phyloP scores from a whole-genome alignment of 106 monocot genomes.

The Platanthera zijinensis region DNA sequence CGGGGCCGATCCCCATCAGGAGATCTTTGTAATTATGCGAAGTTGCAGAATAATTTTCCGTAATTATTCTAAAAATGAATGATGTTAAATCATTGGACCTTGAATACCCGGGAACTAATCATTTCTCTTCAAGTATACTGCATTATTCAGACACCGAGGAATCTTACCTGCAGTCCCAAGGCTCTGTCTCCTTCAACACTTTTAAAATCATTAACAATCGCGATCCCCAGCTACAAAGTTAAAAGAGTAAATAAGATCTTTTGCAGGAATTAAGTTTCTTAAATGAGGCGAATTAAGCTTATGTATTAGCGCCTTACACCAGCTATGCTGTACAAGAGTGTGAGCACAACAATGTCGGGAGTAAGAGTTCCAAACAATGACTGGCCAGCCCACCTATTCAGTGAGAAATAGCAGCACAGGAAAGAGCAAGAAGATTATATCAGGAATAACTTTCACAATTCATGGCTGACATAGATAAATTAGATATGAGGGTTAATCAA shows the following conservation, averaged over 20 bases:
- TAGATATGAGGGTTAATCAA: too few relatives aligned
- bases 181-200: slow-evolving; percentile 91
- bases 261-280: not conserved
- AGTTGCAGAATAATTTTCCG: too few relatives aligned
- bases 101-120: too few relatives aligned
- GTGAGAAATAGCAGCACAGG: not conserved
- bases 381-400: slow-evolving; percentile 95
- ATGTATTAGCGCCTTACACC: slow-evolving; percentile 44
- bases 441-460: not conserved
- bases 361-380: slow-evolving; percentile 91
- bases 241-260: not conserved
- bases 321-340: slow-evolving; percentile 88
- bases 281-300: not conserved
- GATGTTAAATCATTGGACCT: too few relatives aligned
- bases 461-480: not conserved
- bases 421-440: not conserved
- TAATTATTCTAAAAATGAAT: too few relatives aligned
- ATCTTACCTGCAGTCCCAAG: slow-evolving; percentile 68
- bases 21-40: too few relatives aligned
- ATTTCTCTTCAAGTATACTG: not conserved
- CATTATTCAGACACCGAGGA: not conserved
- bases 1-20: too few relatives aligned
- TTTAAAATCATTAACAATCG: slow-evolving; percentile 95
- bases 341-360: slow-evolving; percentile 81
- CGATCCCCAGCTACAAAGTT: slow-evolving; percentile 71